These are phyloP conservation scores for Dendrobium officinale DNA, from an alignment of 106 monocot species.

Conservation along the genomic window DNA sequence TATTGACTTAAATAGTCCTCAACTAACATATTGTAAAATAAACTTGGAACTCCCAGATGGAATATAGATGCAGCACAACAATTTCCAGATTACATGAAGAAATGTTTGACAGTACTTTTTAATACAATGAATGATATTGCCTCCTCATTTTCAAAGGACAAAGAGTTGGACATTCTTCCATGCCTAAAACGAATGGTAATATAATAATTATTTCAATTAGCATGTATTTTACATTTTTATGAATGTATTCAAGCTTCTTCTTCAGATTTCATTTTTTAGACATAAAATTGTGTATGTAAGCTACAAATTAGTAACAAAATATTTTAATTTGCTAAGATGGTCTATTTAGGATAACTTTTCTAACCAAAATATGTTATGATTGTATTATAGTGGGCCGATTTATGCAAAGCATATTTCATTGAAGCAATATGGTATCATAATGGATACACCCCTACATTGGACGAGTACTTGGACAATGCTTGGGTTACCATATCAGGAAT, in stretches of 20 bases:
- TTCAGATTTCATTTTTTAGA: not conserved
- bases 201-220: not conserved
- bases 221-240: not conserved
- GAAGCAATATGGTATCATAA: conserved; percentile 20
- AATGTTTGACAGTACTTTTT: conserved; percentile 15
- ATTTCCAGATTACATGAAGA: conserved; percentile 29
- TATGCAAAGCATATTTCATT: conserved; percentile 17
- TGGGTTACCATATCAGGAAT: conserved; percentile 6
- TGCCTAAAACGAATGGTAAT: conserved; percentile 1
- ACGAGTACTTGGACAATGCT: conserved; percentile 26
- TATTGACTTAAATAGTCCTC: too few species aligned
- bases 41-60: conserved; percentile 8
- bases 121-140: conserved; percentile 16
- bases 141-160: not conserved
- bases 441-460: conserved; percentile 16
- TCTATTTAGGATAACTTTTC: not conserved
- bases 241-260: not conserved
- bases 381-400: conserved; percentile 13
- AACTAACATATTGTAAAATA: not conserved
- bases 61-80: not conserved
- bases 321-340: not conserved
- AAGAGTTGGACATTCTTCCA: conserved; percentile 3
- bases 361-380: not conserved
- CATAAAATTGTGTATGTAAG: not conserved
- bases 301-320: too few species aligned